phyloP scores from a whole-genome alignment of 2,329 filamentous ascomycete species.

The Macrophomina tecta region DNA sequence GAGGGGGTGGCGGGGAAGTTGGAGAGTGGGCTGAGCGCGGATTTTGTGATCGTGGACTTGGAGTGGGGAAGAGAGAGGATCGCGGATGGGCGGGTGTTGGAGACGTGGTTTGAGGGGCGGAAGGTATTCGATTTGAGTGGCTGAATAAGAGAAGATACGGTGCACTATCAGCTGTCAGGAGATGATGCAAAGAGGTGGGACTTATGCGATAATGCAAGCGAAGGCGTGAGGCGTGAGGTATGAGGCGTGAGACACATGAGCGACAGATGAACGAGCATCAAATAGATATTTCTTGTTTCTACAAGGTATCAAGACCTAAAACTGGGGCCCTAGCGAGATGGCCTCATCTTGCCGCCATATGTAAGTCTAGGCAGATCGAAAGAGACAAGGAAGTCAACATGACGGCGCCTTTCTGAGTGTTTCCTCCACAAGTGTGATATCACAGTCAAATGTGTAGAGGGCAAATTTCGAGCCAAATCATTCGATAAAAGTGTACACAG shows the following conservation, averaged over 20 bases:
- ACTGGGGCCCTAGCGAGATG: no score
- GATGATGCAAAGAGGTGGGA: background rate
- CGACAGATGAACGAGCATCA: no score
- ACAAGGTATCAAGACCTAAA: no score
- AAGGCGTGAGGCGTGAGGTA: background rate
- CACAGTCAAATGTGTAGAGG: no score
- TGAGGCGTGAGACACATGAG: background rate
- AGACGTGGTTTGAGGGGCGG: constrained; percentile 62
- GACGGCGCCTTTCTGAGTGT: no score
- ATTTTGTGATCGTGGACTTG: constrained; percentile 63
- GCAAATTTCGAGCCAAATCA: background rate
- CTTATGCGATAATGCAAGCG: background rate
- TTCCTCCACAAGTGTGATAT: no score
- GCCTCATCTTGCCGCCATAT: no score
- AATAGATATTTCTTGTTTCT: no score
- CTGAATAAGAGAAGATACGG: background rate
- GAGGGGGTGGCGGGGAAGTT: constrained; percentile 62
- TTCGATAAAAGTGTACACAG: background rate
- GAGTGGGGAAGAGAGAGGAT: constrained; percentile 58
- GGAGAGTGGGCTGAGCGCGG: constrained; percentile 60
- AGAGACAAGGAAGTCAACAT: no score
- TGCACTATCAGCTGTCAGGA: no score
- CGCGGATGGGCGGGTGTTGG: constrained; percentile 52
- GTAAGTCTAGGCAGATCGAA: no score
- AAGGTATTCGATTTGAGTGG: constrained; percentile 42